Percentiles rank a stretch among this genome's conserved stretches.
These are phyloP conservation scores for Dactylellina drechsleri DNA, from an alignment of 2,329 filamentous ascomycete genomes.

Conservation along the genomic window DNA sequence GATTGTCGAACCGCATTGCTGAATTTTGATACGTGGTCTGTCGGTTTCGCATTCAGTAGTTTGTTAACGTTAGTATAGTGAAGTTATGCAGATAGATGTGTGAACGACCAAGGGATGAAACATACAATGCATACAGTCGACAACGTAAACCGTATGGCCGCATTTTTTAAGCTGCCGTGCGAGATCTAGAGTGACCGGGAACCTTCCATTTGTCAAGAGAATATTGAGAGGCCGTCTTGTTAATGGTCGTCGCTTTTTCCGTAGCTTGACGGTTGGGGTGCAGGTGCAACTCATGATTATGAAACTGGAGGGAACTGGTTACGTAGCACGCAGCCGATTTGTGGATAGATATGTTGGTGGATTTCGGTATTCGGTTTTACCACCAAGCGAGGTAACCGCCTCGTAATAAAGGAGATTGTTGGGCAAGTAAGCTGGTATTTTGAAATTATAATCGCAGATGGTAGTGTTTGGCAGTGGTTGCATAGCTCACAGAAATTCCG, in stretches of 20 bases:
- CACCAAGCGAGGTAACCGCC: too few relatives aligned
- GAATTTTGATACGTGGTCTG: slow-evolving; percentile 58
- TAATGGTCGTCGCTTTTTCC: slow-evolving; percentile 8
- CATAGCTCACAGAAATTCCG: too few relatives aligned
- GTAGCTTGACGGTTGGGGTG: slow-evolving; percentile 5
- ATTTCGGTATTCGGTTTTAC: neutral
- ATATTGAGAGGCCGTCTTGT: slow-evolving; percentile 54
- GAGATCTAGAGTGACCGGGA: slow-evolving; percentile 58
- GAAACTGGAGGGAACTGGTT: too few relatives aligned
- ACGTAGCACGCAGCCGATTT: neutral
- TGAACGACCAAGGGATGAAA: neutral
- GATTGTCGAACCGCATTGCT: slow-evolving; percentile 56
- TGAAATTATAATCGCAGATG: too few relatives aligned
- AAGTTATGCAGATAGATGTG: too few relatives aligned
- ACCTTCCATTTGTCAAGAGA: slow-evolving; percentile 58
- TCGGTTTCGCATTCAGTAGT: too few relatives aligned
- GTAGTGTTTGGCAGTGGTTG: too few relatives aligned
- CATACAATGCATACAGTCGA: slow-evolving; percentile 58
- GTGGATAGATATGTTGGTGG: neutral
- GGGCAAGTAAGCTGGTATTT: too few relatives aligned
- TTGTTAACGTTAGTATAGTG: too few relatives aligned
- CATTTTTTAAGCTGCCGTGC: slow-evolving; percentile 57
- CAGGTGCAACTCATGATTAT: slow-evolving; percentile 5
- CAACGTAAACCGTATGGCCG: slow-evolving; percentile 56
- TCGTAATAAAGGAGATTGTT: too few relatives aligned